Evolutionary conservation across 208 protist species (phyloP), one percentile per base, ranked within the genome.

Genomic region (Trypanosoma mega): DNA sequence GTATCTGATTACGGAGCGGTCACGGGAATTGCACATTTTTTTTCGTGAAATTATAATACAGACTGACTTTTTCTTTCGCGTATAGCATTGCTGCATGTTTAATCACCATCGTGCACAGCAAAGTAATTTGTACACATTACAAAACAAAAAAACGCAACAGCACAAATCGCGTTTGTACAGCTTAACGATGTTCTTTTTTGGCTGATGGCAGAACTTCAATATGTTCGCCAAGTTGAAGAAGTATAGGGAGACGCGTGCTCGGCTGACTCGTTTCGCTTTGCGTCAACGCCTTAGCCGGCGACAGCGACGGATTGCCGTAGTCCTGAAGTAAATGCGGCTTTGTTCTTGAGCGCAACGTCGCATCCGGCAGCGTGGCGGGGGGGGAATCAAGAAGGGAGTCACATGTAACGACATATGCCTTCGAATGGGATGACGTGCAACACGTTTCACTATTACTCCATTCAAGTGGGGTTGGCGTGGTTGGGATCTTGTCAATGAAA

Each of bases 241-340:
- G 56, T 3, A 21, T 18, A 4, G 56, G 56, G 4, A 44, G 44
- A 9, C 0, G 14, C 8, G 16, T 51, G 31, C 7, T 6, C 4
- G 56, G 56, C 23, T 53, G 21, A 29, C 14, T 16, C 12, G 34
- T 24, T 7, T 16, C 7, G 6, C n/a, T 0, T 24, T 53, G 56
- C 14, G 43, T 20, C 23, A 7, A 9, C 26, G 21, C 24, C 1
- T 33, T 9, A 21, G 2, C 39, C 7, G 31, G 31, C 1, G 56
- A 33, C 31, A 27, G 18, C 20, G 56, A 63, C 11, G 3, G 27
- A 2, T 31, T 41, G 12, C 56, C 45, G n/a, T 44, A 63, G 45
- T 53, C 43, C 12, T 31, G 30, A n/a, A 63, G 41, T 4, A 26
- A 18, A 0, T 11, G 20, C 2, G 41, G 56, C 24, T 2, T 43